Conservation (phyloP, 306 rosid species). For the Ammopiptanthus mongolicus region DNA sequence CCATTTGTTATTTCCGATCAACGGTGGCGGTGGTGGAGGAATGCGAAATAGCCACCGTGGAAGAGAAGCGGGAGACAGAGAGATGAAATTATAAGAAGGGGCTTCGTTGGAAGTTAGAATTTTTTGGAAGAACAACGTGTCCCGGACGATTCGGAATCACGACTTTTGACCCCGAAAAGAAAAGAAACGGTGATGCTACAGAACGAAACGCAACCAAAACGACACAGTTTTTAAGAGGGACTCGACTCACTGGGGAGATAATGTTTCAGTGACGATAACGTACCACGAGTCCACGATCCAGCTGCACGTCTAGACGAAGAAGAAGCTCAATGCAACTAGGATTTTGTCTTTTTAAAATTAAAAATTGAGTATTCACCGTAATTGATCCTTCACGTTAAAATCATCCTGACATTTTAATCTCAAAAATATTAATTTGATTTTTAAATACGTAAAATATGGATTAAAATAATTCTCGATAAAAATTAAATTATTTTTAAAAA, state of each 20-base stretch:
- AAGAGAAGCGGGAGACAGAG: background rate
- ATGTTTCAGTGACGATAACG: background rate
- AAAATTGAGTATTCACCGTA: no score
- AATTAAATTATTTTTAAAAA: no score
- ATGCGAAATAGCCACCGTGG: slow-evolving; percentile 8
- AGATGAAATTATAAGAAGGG: background rate
- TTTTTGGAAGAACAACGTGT: slow-evolving; percentile 14
- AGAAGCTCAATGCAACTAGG: background rate
- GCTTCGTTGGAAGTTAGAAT: background rate
- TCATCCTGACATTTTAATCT: no score
- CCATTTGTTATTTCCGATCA: slow-evolving; percentile 28
- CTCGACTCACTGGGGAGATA: background rate
- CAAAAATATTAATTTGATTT: no score
- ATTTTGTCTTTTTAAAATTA: no score
- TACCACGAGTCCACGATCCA: background rate
- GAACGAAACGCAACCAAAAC: slow-evolving; percentile 1
- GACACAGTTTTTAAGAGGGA: slow-evolving; percentile 20
- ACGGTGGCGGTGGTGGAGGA: background rate
- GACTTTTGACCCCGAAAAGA: background rate
- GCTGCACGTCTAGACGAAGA: background rate
- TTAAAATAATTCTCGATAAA: no score
- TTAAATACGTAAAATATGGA: no score
- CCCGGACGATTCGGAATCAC: background rate
- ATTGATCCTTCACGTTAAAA: no score
- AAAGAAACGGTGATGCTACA: background rate